These are phyloP conservation scores for Colletotrichum eremochloae DNA, from an alignment of 2,329 filamentous ascomycete species.

Conservation along the genomic window DNA sequence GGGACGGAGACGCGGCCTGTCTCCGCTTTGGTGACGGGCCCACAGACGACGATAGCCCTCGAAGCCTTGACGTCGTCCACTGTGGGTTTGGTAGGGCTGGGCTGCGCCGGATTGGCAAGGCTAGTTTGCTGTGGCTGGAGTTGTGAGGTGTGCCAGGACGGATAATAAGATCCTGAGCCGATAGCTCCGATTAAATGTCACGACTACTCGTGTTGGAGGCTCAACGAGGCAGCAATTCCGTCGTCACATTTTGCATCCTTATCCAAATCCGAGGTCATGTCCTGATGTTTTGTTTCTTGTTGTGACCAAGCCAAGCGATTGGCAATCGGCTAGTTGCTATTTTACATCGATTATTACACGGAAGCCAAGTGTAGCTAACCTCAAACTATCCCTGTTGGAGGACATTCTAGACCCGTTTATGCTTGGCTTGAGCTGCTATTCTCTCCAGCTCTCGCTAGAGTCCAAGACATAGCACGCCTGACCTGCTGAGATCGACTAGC, in stretches of 20 bases:
- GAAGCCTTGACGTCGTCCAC: constrained; percentile 15
- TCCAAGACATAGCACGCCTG: constrained; percentile 7
- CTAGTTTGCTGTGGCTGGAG: constrained; percentile 32
- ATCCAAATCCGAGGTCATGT: background rate
- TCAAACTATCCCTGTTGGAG: constrained; percentile 7
- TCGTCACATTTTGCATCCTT: constrained; percentile 4
- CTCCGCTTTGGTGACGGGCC: constrained; percentile 31
- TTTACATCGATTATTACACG: constrained; percentile 24
- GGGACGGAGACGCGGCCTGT: constrained; percentile 39
- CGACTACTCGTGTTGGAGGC: constrained; percentile 13
- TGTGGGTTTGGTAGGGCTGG: constrained; percentile 28
- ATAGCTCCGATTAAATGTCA: constrained; percentile 2
- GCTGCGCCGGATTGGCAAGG: constrained; percentile 22
- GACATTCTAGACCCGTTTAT: constrained; percentile 5
- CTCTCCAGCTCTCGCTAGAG: background rate
- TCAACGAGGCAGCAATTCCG: constrained; percentile 6
- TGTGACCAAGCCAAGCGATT: constrained; percentile 7
- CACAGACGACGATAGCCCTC: constrained; percentile 22
- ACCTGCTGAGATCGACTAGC: background rate
- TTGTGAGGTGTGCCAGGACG: constrained; percentile 31
- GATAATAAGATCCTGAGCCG: background rate
- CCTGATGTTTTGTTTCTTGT: constrained; percentile 22
- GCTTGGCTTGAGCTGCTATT: constrained; percentile 7
- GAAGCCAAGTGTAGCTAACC: constrained; percentile 11
- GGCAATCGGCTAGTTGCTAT: constrained; percentile 16